Evolutionary conservation across 2,329 filamentous ascomycete species (phyloP).

Genomic region (Penicillium concentricum): DNA sequence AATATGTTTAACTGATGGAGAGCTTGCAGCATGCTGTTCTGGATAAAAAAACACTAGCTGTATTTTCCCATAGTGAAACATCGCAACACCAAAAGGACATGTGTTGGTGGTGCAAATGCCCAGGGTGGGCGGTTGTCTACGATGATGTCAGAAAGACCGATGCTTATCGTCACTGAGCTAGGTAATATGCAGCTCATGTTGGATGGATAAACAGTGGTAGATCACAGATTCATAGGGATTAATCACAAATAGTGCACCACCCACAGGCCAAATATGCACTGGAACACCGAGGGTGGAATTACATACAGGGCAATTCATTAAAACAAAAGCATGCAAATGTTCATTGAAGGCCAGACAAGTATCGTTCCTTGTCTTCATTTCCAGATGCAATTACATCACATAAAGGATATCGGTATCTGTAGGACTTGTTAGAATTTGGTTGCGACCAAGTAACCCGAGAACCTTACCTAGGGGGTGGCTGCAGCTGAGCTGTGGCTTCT

Average conservation of each 20-base stretch:
- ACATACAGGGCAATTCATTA: conserved; percentile 23
- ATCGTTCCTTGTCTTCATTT: neutral
- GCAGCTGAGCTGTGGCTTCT: conserved; percentile 95
- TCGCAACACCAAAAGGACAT: neutral
- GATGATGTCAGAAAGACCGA: conserved; percentile 18
- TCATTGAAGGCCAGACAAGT: neutral
- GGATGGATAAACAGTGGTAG: neutral
- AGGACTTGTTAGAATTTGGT: conserved; percentile 16
- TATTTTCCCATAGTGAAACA: neutral
- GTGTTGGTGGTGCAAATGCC: neutral
- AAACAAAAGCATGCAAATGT: conserved; percentile 15
- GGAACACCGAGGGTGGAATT: conserved; percentile 18
- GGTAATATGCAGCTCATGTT: neutral
- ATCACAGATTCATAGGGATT: conserved; percentile 12
- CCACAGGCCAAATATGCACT: conserved; percentile 9
- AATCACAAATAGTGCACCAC: conserved; percentile 17
- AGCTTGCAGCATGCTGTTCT: neutral
- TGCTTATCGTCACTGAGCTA: conserved; percentile 4
- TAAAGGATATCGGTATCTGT: conserved; percentile 65
- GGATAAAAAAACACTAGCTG: neutral
- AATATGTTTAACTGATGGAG: neutral
- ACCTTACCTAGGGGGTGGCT: conserved; percentile 88
- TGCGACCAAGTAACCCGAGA: neutral
- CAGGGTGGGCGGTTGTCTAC: neutral
- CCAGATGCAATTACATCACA: conserved; percentile 56